Conservation (phyloP, 352 stramenopile species). For the Globisporangium rhizosaccharum region DNA sequence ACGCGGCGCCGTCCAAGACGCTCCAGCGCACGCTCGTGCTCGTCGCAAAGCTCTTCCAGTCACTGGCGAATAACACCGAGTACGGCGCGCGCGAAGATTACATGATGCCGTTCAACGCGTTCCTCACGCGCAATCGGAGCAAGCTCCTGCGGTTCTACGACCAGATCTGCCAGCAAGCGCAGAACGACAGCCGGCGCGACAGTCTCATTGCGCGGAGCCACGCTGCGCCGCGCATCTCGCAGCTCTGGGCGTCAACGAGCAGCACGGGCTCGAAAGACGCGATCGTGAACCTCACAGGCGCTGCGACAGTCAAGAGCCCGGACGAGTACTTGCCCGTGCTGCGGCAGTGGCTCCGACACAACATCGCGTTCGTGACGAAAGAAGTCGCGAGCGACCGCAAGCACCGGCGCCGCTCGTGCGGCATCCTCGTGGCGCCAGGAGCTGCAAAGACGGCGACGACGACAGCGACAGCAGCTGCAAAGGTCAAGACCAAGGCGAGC, state of each 20-base stretch:
- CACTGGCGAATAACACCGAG: conserved; percentile 73
- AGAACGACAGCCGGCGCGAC: conserved; percentile 56
- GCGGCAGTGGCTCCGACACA: conserved; percentile 40
- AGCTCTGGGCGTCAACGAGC: conserved; percentile 29
- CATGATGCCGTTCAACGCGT: conserved; percentile 76
- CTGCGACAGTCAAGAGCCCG: conserved; percentile 24
- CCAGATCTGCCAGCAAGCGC: conserved; percentile 60
- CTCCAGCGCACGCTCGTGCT: conserved; percentile 70
- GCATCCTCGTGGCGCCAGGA: conserved; percentile 4
- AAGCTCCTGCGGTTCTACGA: conserved; percentile 72
- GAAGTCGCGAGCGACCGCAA: conserved; percentile 52
- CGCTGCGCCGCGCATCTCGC: conserved; percentile 50
- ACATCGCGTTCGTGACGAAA: conserved; percentile 41
- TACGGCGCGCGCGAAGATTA: conserved; percentile 62
- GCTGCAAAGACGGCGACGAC: neutral
- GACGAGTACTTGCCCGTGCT: conserved; percentile 46
- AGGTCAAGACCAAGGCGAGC: neutral
- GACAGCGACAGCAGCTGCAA: neutral
- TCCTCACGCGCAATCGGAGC: conserved; percentile 51
- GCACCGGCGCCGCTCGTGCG: conserved; percentile 26
- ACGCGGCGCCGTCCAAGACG: conserved; percentile 28
- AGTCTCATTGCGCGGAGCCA: conserved; percentile 60
- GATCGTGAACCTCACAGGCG: conserved; percentile 34
- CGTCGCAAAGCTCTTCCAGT: conserved; percentile 77
- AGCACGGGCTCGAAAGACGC: conserved; percentile 17